Base-by-base conservation (phyloP, 371 early-diverging fungal genomes). In the Catenaria anguillulae region DNA sequence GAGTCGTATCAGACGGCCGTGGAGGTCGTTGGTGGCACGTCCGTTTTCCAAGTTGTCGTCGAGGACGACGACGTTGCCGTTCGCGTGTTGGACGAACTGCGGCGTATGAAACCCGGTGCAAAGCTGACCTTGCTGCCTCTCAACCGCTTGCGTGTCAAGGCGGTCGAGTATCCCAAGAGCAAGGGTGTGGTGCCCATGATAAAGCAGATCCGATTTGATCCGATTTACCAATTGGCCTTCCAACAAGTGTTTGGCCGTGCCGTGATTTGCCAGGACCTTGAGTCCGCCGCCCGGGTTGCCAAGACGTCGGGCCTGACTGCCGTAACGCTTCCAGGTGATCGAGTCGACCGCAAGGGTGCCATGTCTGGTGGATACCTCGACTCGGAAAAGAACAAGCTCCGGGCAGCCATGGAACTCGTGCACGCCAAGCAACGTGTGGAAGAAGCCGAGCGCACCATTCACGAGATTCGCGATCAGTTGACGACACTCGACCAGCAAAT, bases 121-220 rank as follows among this genome's bases (percentile, higher is more conserved):
- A 83, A 97, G 8, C 84, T 96, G 50, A 98, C 98, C 0, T 93
- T 99, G 70, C 93, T 99, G 79, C 98, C 99, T 2, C 74, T 99
- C 46, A 96, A 92, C 66, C 82, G 94, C 1, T 74, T 97, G 56
- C 77, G 78, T 37, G 65, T 83, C 2, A 70, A 74, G 31, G 67
- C 75, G 5, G 64, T 73, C 2, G 78, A 80, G 19, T 88, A 87
- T 48, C 92, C 93, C 0, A 72, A 74, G 3, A 80, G 83, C 12
- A 76, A 77, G 23, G 88, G 93, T 61, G 86, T 87, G n/a, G 80
- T 89, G 45, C 90, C 93, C 2, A 80, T 96, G 74, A 71, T 96
- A 10, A 67, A 77, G 36, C 80, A 85, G 59, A 72, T 97, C 1
- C 68, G 72, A 29, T 94, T 78, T 65, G 84, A 92, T 64, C 64